These are phyloP conservation scores for Trichoderma sp. DNA, from an alignment of 2,329 filamentous ascomycete species.

Conservation along the genomic window DNA sequence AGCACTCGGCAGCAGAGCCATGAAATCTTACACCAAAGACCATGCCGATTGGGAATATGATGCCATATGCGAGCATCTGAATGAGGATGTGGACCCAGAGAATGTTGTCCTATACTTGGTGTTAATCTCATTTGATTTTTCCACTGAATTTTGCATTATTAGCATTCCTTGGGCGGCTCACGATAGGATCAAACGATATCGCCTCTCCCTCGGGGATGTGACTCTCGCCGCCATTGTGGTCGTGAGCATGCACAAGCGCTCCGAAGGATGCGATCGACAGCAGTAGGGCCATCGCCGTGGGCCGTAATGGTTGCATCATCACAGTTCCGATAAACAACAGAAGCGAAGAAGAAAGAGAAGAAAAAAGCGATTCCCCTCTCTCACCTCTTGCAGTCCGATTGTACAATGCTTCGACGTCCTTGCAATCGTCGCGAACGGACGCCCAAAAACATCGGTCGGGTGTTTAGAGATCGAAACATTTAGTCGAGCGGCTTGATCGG, in stretches of 20 bases:
- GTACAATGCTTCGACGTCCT: not conserved
- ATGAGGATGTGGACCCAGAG: conserved; percentile 94
- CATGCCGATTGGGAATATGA: conserved; percentile 94
- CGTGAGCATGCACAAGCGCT: conserved; percentile 44
- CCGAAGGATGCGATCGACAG: conserved; percentile 33
- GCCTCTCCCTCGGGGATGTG: conserved; percentile 69
- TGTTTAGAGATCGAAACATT: conserved; percentile 14
- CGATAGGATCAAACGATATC: conserved; percentile 72
- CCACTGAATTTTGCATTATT: not conserved
- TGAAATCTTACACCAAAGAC: conserved; percentile 73
- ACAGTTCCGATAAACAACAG: not conserved
- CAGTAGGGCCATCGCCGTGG: conserved; percentile 25
- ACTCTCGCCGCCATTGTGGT: conserved; percentile 48
- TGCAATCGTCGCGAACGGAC: conserved; percentile 7
- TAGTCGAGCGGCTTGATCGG: conserved; percentile 22
- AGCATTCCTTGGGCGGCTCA: conserved; percentile 45
- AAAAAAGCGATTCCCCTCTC: not conserved
- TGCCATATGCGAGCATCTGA: conserved; percentile 83
- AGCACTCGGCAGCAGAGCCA: not conserved
- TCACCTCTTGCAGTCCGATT: not conserved
- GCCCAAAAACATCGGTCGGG: conserved; percentile 14
- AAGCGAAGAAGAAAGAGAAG: conserved; percentile 2
- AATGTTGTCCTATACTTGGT: conserved; percentile 63
- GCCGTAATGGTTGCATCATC: conserved; percentile 25
- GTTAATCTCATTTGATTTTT: conserved; percentile 37